Evolutionary conservation across 179 eudicot genomes (phyloP).

Genomic region (Carnegiea gigantea): DNA sequence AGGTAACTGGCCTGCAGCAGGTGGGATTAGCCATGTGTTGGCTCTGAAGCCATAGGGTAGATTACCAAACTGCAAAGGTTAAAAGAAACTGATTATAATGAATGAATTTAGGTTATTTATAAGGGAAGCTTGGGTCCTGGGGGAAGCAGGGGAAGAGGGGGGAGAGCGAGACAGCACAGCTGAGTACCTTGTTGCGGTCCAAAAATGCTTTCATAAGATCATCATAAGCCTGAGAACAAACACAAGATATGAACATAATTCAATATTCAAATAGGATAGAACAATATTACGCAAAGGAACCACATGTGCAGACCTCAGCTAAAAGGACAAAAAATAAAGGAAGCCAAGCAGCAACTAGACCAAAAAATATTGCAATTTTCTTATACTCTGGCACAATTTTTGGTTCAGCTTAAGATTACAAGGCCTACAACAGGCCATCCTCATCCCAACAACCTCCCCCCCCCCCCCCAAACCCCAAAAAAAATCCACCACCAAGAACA

Average conservation of each 20-base stretch:
- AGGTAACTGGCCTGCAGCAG: conserved; percentile 70
- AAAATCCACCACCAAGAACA: too few relatives aligned
- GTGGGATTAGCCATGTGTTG: conserved; percentile 99
- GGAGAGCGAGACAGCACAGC: background rate
- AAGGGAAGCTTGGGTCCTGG: background rate
- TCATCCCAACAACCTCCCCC: too few relatives aligned
- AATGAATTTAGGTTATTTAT: background rate
- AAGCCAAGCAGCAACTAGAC: background rate
- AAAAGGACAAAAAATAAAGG: background rate
- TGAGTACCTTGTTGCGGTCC: conserved; percentile 88
- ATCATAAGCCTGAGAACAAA: conserved; percentile 72
- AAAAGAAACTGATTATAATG: conserved; percentile 12
- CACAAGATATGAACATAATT: background rate
- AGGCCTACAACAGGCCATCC: too few relatives aligned
- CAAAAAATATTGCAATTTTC: background rate
- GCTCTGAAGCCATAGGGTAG: conserved; percentile 98
- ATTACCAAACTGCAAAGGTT: conserved; percentile 83
- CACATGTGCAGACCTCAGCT: background rate
- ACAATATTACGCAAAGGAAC: background rate
- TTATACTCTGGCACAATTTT: background rate
- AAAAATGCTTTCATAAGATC: conserved; percentile 93
- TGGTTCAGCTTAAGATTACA: too few relatives aligned
- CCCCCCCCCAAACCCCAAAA: too few relatives aligned
- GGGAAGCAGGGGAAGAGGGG: background rate
- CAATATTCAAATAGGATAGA: background rate